Evolutionary conservation across 352 stramenopile genomes (phyloP).

Genomic region (Thraustotheca clavata): DNA sequence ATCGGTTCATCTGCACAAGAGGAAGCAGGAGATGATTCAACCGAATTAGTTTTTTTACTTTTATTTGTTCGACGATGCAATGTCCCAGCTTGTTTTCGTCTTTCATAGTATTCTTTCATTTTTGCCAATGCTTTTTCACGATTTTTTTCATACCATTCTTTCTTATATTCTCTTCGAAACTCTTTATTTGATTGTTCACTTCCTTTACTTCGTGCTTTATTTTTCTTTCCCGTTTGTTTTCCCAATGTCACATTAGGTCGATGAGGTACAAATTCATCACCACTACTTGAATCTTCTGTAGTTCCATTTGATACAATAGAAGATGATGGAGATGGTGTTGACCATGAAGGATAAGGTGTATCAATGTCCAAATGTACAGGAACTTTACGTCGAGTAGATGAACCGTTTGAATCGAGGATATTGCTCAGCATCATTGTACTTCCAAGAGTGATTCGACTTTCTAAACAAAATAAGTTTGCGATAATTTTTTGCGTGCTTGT

Average conservation of each 20-base stretch:
- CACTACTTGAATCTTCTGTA: slow-evolving; percentile 5
- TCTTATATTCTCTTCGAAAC: slow-evolving; percentile 20
- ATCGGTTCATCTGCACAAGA: not conserved
- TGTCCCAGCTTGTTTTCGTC: slow-evolving; percentile 20
- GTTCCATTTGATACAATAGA: not conserved
- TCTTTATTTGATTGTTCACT: slow-evolving; percentile 10
- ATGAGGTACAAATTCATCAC: slow-evolving; percentile 1
- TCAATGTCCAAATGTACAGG: slow-evolving; percentile 4
- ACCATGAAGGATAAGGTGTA: slow-evolving; percentile 1
- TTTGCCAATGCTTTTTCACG: slow-evolving; percentile 18
- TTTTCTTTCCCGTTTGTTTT: not conserved
- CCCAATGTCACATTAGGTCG: not conserved
- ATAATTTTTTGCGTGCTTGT: slow-evolving; percentile 3
- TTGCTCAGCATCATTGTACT: not conserved
- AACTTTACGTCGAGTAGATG: not conserved
- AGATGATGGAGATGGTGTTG: not conserved
- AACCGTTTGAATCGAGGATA: not conserved
- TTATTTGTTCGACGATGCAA: slow-evolving; percentile 17
- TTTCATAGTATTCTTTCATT: slow-evolving; percentile 21
- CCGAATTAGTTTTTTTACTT: not conserved
- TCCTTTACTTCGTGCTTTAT: not conserved
- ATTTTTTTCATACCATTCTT: slow-evolving; percentile 22
- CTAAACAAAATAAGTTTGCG: not conserved
- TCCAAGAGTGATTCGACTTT: slow-evolving; percentile 14
- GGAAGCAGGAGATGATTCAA: not conserved